Percentiles rank a stretch among this genome's conserved stretches.
phyloP scores from a whole-genome alignment of 2,329 filamentous ascomycete species.

The Knufia fluminis region DNA sequence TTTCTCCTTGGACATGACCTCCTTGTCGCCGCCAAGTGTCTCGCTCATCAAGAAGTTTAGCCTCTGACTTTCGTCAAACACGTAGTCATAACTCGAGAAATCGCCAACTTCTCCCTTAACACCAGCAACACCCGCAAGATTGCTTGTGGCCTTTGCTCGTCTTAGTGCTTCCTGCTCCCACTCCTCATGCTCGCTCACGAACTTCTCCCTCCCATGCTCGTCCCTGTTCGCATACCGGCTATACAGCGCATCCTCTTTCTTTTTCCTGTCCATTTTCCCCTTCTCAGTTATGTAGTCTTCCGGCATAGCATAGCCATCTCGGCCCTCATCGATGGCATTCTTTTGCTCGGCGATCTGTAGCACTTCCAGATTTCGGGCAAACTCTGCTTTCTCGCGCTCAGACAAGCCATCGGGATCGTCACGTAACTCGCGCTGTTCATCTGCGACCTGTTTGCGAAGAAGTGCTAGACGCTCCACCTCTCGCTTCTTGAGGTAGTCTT shows the following conservation, averaged over 20 bases:
- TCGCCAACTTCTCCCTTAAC: slow-evolving; percentile 54
- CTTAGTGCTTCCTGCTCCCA: slow-evolving; percentile 87
- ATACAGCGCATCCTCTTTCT: slow-evolving; percentile 83
- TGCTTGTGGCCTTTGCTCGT: slow-evolving; percentile 80
- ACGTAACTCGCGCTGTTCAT: slow-evolving; percentile 72
- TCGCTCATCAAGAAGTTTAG: slow-evolving; percentile 76
- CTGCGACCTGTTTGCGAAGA: slow-evolving; percentile 79
- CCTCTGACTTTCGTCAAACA: slow-evolving; percentile 81
- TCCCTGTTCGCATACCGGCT: slow-evolving; percentile 82
- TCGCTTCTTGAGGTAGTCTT: slow-evolving; percentile 88
- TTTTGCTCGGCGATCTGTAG: slow-evolving; percentile 75
- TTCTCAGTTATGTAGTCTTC: slow-evolving; percentile 94
- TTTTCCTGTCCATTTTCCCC: slow-evolving; percentile 75
- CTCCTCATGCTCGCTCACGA: slow-evolving; percentile 87
- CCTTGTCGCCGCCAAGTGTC: slow-evolving; percentile 61
- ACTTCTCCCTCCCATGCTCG: slow-evolving; percentile 78
- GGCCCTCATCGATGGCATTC: slow-evolving; percentile 77
- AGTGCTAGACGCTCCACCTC: slow-evolving; percentile 77
- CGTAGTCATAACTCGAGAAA: slow-evolving; percentile 79
- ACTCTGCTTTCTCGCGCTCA: slow-evolving; percentile 73
- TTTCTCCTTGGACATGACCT: slow-evolving; percentile 67
- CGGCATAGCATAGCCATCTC: slow-evolving; percentile 85
- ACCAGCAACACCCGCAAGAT: slow-evolving; percentile 38
- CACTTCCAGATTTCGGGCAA: slow-evolving; percentile 77
- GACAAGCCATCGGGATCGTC: slow-evolving; percentile 62